Percentiles rank a stretch among this genome's conserved stretches.
Evolutionary conservation across 2,329 filamentous ascomycete species (phyloP).

Genomic region (Exophiala calicioides): DNA sequence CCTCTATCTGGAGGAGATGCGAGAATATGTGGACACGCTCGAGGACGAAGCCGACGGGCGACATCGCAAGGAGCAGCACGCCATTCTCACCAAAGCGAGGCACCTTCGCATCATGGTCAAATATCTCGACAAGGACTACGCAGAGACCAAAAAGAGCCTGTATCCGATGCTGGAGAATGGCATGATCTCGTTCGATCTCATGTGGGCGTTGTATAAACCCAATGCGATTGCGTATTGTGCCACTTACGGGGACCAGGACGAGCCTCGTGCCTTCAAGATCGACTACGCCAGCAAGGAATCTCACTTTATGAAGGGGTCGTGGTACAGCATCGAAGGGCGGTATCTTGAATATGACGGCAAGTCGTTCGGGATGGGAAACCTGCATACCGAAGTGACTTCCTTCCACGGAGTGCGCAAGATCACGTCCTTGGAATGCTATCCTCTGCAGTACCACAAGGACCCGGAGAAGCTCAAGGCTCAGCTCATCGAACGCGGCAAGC

Average conservation of each 20-base stretch:
- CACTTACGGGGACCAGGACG: constrained; percentile 74
- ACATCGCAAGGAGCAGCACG: constrained; percentile 42
- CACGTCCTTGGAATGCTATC: constrained; percentile 73
- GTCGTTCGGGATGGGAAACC: constrained; percentile 72
- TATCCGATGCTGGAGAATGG: constrained; percentile 73
- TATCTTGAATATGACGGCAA: constrained; percentile 94
- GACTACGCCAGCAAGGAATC: constrained; percentile 71
- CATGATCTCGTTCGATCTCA: constrained; percentile 69
- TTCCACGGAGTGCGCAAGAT: constrained; percentile 86
- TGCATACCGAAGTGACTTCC: constrained; percentile 67
- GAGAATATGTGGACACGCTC: constrained; percentile 62
- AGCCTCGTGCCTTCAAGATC: constrained; percentile 80
- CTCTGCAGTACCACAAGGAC: constrained; percentile 77
- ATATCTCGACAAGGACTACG: constrained; percentile 81
- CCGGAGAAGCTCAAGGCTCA: constrained; percentile 63
- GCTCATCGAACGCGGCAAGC: constrained; percentile 75
- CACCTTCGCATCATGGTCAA: constrained; percentile 69
- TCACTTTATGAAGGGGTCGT: constrained; percentile 70
- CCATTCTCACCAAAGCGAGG: constrained; percentile 41
- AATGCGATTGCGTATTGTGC: constrained; percentile 76
- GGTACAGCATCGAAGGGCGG: constrained; percentile 70
- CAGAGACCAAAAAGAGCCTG: constrained; percentile 73
- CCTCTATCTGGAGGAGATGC: constrained; percentile 77
- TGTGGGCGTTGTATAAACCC: constrained; percentile 89
- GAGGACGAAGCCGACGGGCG: constrained; percentile 61